Conservation (phyloP, 192 early-diverging fungal genomes). For the Tieghemiomyces parasiticus region DNA sequence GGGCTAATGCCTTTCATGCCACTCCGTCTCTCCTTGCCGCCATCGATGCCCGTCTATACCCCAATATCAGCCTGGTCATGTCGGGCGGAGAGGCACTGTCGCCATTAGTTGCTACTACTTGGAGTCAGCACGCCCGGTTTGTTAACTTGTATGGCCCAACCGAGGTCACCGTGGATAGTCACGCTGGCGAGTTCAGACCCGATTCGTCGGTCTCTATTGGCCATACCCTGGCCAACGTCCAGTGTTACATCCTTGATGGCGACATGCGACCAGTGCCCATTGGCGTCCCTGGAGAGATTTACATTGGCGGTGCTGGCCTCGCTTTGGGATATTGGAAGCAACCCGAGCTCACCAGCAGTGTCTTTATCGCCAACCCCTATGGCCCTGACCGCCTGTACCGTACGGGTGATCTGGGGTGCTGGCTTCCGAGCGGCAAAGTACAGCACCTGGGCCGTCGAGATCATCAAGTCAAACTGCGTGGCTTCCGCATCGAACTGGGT, state of each 20-base stretch:
- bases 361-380: constrained; percentile 25
- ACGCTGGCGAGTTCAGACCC: not conserved
- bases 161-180: constrained; percentile 14
- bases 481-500: constrained; percentile 16
- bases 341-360: constrained; percentile 12
- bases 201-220: constrained; percentile 14
- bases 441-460: constrained; percentile 19
- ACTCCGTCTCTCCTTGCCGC: not conserved
- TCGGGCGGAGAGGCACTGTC: constrained; percentile 9
- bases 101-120: not conserved
- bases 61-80: not conserved
- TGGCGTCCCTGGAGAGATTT: too few relatives aligned
- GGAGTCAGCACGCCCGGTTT: not conserved
- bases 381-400: constrained; percentile 15
- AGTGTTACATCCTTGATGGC: constrained; percentile 19
- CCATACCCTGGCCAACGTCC: constrained; percentile 12
- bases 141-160: constrained; percentile 23
- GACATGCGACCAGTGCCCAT: too few relatives aligned
- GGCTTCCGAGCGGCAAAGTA: constrained; percentile 18
- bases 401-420: constrained; percentile 19
- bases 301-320: too few relatives aligned
- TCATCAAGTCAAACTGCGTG: constrained; percentile 20
- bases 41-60: not conserved
- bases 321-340: too few relatives aligned
- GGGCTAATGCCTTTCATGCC: not conserved